Conservation (phyloP, 2,329 filamentous ascomycete genomes). For the Penicillium verrucosum region DNA sequence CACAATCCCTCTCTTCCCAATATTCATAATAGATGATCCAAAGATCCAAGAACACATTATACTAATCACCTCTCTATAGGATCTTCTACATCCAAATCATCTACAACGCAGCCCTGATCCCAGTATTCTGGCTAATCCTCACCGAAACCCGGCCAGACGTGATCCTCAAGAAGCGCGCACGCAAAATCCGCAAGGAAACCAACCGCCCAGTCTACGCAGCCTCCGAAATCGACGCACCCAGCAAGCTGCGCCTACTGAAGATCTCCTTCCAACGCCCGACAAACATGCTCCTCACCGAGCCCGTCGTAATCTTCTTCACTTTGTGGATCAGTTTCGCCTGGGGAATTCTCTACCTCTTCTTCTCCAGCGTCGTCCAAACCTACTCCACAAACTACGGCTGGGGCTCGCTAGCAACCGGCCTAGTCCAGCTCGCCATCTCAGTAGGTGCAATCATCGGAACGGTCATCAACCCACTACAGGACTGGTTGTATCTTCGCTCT, state of each 20-base stretch:
- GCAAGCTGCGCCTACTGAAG: constrained; percentile 27
- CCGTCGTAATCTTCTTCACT: constrained; percentile 44
- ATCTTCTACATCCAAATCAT: constrained; percentile 48
- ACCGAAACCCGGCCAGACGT: constrained; percentile 44
- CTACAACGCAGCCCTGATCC: constrained; percentile 42
- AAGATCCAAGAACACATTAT: not conserved
- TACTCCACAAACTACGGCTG: constrained; percentile 41
- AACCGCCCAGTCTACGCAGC: constrained; percentile 29
- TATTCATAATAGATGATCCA: not conserved
- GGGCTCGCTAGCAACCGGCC: constrained; percentile 33
- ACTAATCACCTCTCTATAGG: constrained; percentile 24
- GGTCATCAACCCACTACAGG: constrained; percentile 40
- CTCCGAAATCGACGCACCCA: constrained; percentile 20
- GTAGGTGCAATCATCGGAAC: constrained; percentile 44
- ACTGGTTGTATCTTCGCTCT: constrained; percentile 27
- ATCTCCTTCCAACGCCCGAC: constrained; percentile 42
- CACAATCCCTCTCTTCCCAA: not conserved
- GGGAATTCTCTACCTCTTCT: constrained; percentile 46
- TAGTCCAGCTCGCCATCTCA: constrained; percentile 43
- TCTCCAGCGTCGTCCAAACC: constrained; percentile 41
- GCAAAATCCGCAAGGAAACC: constrained; percentile 39
- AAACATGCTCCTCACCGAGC: constrained; percentile 42
- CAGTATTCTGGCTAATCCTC: constrained; percentile 42
- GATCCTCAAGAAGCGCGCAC: constrained; percentile 39
- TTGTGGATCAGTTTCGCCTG: constrained; percentile 46